A percentile compares a stretch with the other conserved stretches of the same genome.
Conservation (phyloP, 2,329 filamentous ascomycete species). For the Furcasterigmium sp. region DNA sequence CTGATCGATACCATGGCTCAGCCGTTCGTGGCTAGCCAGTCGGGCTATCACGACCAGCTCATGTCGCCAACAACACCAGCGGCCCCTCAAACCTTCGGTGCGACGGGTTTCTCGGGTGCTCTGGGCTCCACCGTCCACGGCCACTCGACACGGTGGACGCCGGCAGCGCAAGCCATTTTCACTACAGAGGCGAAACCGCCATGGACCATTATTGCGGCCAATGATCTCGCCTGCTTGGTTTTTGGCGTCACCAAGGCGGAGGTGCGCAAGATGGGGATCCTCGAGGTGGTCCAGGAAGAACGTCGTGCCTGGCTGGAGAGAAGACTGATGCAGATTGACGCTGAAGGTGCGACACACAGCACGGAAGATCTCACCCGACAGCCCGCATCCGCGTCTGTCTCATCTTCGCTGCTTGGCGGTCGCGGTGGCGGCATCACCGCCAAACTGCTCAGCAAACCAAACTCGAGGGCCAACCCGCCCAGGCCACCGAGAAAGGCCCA, state of each 20-base stretch:
- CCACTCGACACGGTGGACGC: conserved; percentile 84
- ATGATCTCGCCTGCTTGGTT: conserved; percentile 93
- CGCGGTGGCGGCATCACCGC: conserved; percentile 71
- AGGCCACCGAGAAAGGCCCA: conserved; percentile 58
- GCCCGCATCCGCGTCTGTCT: conserved; percentile 32
- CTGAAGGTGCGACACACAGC: conserved; percentile 27
- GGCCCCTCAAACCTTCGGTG: conserved; percentile 31
- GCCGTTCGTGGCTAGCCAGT: conserved; percentile 62
- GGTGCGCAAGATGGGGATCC: conserved; percentile 87
- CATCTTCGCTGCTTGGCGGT: conserved; percentile 60
- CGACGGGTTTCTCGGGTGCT: conserved; percentile 38
- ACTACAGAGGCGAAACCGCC: conserved; percentile 87
- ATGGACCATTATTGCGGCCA: conserved; percentile 94
- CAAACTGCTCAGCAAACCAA: conserved; percentile 78
- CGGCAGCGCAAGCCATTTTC: conserved; percentile 92
- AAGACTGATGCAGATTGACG: conserved; percentile 65
- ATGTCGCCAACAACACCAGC: conserved; percentile 36
- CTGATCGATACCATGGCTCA: conserved; percentile 81
- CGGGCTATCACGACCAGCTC: conserved; percentile 25
- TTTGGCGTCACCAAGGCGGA: conserved; percentile 98
- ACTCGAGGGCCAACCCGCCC: conserved; percentile 50
- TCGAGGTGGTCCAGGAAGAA: conserved; percentile 91
- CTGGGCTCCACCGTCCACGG: conserved; percentile 66
- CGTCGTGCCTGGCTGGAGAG: conserved; percentile 83
- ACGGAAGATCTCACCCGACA: conserved; percentile 28